These are phyloP conservation scores for Xylaria sp. DNA, from an alignment of 2,329 filamentous ascomycete genomes.

Conservation along the genomic window DNA sequence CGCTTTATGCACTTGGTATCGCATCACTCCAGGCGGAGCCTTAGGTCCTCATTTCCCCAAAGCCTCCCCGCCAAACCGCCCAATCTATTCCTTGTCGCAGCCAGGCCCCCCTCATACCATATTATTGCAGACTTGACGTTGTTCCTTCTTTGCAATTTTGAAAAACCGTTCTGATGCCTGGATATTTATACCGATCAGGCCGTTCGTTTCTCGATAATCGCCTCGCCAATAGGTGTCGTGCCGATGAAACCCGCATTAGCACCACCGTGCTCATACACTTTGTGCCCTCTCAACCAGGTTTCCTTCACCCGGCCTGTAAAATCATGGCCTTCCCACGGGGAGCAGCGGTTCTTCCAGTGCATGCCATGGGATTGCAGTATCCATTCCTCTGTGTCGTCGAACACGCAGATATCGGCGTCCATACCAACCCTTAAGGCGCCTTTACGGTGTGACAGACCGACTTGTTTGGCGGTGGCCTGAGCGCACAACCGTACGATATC, in stretches of 20 bases:
- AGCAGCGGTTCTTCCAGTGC: constrained; percentile 93
- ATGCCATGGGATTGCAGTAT: constrained; percentile 76
- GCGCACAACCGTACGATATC: constrained; percentile 88
- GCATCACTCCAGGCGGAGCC: constrained; percentile 22
- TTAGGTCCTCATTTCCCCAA: constrained; percentile 19
- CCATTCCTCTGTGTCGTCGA: constrained; percentile 84
- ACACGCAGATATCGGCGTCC: constrained; percentile 90
- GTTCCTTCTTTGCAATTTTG: not conserved
- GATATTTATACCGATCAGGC: constrained; percentile 38
- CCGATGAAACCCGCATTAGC: constrained; percentile 56
- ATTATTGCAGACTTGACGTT: not conserved
- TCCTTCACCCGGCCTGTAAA: constrained; percentile 80
- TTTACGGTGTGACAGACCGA: constrained; percentile 81
- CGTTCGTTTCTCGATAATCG: constrained; percentile 65
- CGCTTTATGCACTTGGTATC: constrained; percentile 25
- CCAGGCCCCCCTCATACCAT: constrained; percentile 7
- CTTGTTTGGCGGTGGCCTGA: constrained; percentile 84
- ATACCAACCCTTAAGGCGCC: constrained; percentile 81
- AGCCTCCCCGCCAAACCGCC: not conserved
- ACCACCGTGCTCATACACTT: constrained; percentile 73
- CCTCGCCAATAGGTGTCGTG: constrained; percentile 54
- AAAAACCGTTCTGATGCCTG: too few relatives aligned
- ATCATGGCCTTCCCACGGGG: constrained; percentile 82
- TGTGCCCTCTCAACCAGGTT: constrained; percentile 81
- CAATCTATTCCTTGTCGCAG: constrained; percentile 6